phyloP scores from a whole-genome alignment of 495 filamentous ascomycete species.

The Talaromyces liani region DNA sequence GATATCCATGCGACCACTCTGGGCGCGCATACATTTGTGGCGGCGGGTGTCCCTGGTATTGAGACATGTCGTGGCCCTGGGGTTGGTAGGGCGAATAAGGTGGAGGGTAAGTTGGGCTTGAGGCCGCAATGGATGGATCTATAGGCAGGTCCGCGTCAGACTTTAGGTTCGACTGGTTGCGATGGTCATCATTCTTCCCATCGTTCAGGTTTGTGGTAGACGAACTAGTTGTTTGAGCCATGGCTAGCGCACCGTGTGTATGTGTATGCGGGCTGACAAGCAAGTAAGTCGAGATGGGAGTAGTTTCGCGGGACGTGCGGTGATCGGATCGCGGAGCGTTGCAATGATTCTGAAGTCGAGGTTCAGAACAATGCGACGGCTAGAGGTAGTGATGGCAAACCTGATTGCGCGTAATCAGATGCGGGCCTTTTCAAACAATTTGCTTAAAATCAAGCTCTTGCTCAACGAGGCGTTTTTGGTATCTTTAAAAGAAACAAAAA shows the following conservation, averaged over 20 bases:
- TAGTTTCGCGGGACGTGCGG: slow-evolving; percentile 72
- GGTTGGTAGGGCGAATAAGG: slow-evolving; percentile 83
- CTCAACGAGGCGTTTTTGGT: slow-evolving; percentile 12
- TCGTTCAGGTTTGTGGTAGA: slow-evolving; percentile 67
- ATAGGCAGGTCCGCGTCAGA: slow-evolving; percentile 96
- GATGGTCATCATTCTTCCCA: slow-evolving; percentile 58
- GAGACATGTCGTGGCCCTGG: slow-evolving; percentile 71
- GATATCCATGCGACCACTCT: slow-evolving; percentile 76
- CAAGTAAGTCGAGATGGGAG: slow-evolving; percentile 52
- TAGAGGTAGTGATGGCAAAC: slow-evolving; percentile 65
- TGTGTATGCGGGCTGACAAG: slow-evolving; percentile 55
- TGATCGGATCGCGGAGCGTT: slow-evolving; percentile 24
- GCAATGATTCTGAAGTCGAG: not conserved
- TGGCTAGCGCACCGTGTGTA: slow-evolving; percentile 72
- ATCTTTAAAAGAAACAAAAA: not conserved
- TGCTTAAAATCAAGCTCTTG: slow-evolving; percentile 21
- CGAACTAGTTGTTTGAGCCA: slow-evolving; percentile 98
- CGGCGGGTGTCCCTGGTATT: slow-evolving; percentile 50
- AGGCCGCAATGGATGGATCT: slow-evolving; percentile 95
- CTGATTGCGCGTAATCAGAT: slow-evolving; percentile 95
- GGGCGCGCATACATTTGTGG: slow-evolving; percentile 71
- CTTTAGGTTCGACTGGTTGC: slow-evolving; percentile 60
- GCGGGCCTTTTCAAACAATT: slow-evolving; percentile 79
- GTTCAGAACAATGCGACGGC: too few relatives aligned
- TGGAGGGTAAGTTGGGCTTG: slow-evolving; percentile 83